Evolutionary conservation across 352 stramenopile genomes (phyloP).

Genomic region (Phytopythium litorale): DNA sequence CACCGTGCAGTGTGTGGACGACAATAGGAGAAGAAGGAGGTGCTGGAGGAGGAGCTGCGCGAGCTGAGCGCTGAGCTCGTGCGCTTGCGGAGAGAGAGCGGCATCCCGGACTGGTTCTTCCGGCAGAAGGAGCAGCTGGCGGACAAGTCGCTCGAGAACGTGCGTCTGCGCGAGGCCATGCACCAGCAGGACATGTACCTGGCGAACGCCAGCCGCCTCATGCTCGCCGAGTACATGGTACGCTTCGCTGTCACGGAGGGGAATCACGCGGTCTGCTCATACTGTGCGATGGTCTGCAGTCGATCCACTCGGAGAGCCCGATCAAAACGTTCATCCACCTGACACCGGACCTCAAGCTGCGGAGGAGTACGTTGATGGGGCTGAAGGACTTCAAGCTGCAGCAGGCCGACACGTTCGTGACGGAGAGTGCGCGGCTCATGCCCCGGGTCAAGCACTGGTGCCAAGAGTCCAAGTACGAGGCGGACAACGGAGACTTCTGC

Average conservation of each 20-base stretch:
- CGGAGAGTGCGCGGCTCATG: slow-evolving; percentile 19
- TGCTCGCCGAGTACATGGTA: slow-evolving; percentile 36
- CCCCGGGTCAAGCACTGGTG: slow-evolving; percentile 26
- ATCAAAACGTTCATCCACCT: slow-evolving; percentile 43
- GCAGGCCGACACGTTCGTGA: slow-evolving; percentile 26
- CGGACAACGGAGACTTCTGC: slow-evolving; percentile 36
- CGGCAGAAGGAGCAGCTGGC: slow-evolving; percentile 17
- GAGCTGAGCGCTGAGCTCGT: slow-evolving; percentile 27
- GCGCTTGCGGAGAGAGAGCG: slow-evolving; percentile 21
- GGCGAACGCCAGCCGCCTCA: slow-evolving; percentile 29
- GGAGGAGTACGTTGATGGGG: slow-evolving; percentile 16
- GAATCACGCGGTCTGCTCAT: neutral
- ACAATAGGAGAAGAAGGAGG: slow-evolving; percentile 38
- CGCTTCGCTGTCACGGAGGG: neutral
- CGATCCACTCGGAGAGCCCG: slow-evolving; percentile 19
- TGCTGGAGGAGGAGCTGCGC: slow-evolving; percentile 31
- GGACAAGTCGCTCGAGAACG: slow-evolving; percentile 24
- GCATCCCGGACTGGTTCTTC: slow-evolving; percentile 30
- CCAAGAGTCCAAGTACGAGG: slow-evolving; percentile 45
- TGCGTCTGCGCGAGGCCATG: slow-evolving; percentile 25
- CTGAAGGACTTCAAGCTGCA: slow-evolving; percentile 30
- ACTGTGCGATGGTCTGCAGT: neutral
- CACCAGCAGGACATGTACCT: slow-evolving; percentile 43
- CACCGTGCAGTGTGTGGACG: neutral
- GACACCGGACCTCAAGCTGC: slow-evolving; percentile 27